phyloP scores from a whole-genome alignment of 2,329 filamentous ascomycete species.

The Xylaria sp. region DNA sequence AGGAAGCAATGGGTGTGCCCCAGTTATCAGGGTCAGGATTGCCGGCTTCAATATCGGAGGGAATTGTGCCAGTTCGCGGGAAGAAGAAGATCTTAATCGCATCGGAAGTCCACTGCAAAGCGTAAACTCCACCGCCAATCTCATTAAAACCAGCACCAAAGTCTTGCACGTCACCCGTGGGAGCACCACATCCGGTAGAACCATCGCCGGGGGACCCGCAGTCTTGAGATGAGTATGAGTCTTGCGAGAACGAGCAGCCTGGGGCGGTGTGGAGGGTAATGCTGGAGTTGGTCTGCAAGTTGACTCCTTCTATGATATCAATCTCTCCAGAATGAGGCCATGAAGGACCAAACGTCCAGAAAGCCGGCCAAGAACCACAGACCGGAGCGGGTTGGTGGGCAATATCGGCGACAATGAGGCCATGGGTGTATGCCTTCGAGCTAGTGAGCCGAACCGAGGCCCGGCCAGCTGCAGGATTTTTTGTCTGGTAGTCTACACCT shows the following conservation, averaged over 20 bases:
- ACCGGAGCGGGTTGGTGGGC: slow-evolving; percentile 77
- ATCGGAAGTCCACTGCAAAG: slow-evolving; percentile 77
- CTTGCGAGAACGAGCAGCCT: slow-evolving; percentile 64
- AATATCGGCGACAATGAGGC: slow-evolving; percentile 78
- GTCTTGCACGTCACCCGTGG: slow-evolving; percentile 60
- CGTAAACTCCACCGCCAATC: slow-evolving; percentile 75
- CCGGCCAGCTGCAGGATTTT: slow-evolving; percentile 68
- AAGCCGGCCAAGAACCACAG: slow-evolving; percentile 82
- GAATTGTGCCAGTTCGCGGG: slow-evolving; percentile 68
- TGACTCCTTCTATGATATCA: slow-evolving; percentile 83
- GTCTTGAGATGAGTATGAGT: slow-evolving; percentile 59
- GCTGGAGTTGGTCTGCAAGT: slow-evolving; percentile 66
- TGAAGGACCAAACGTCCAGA: slow-evolving; percentile 72
- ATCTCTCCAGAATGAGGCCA: slow-evolving; percentile 81
- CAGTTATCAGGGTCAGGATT: slow-evolving; percentile 74
- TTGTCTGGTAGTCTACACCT: slow-evolving; percentile 72
- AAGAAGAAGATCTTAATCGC: slow-evolving; percentile 87
- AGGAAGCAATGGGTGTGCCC: slow-evolving; percentile 74
- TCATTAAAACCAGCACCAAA: slow-evolving; percentile 79
- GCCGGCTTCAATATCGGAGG: slow-evolving; percentile 68
- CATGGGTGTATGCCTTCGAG: slow-evolving; percentile 72
- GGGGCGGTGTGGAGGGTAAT: slow-evolving; percentile 75
- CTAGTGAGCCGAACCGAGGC: slow-evolving; percentile 76
- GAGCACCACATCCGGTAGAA: slow-evolving; percentile 69
- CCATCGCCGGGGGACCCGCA: slow-evolving; percentile 64